These are phyloP conservation scores for Spiraea crenata DNA, from an alignment of 331 rosid species.

Conservation along the genomic window DNA sequence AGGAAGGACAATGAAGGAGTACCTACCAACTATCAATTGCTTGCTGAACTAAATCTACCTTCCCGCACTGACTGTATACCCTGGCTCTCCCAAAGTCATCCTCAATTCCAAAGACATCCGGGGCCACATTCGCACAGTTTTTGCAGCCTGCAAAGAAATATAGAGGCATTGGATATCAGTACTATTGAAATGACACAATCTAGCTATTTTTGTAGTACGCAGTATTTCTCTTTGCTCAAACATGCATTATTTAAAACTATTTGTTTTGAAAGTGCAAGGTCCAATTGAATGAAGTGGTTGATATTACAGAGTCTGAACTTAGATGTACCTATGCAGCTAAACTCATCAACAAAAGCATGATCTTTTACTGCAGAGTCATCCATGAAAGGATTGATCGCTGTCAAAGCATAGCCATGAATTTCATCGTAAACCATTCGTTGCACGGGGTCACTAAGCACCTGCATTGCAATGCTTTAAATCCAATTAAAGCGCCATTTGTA, in stretches of 20 bases:
- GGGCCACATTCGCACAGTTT: slow-evolving; percentile 79
- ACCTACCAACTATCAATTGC: slow-evolving; percentile 89
- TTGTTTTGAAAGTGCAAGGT: neutral
- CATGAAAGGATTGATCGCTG: slow-evolving; percentile 76
- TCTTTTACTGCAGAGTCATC: slow-evolving; percentile 65
- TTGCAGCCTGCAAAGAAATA: slow-evolving; percentile 68
- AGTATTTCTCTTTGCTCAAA: neutral
- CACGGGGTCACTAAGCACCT: slow-evolving; percentile 94
- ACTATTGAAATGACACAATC: neutral
- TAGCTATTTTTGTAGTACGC: neutral
- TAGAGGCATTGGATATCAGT: neutral
- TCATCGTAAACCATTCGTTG: slow-evolving; percentile 94
- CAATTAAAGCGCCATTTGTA: slow-evolving; percentile 17
- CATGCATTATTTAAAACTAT: neutral
- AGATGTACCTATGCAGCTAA: slow-evolving; percentile 92
- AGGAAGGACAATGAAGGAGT: slow-evolving; percentile 16
- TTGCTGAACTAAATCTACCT: slow-evolving; percentile 50
- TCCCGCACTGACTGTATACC: slow-evolving; percentile 67
- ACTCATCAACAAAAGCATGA: slow-evolving; percentile 89
- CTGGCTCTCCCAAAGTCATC: slow-evolving; percentile 96
- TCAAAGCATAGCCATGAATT: slow-evolving; percentile 88
- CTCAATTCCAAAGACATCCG: slow-evolving; percentile 74
- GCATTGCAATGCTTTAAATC: slow-evolving; percentile 46
- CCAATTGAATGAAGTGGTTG: neutral
- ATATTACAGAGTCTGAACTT: neutral